Evolutionary conservation across 2,329 filamentous ascomycete species (phyloP).

Genomic region (Anthostomella pinea): DNA sequence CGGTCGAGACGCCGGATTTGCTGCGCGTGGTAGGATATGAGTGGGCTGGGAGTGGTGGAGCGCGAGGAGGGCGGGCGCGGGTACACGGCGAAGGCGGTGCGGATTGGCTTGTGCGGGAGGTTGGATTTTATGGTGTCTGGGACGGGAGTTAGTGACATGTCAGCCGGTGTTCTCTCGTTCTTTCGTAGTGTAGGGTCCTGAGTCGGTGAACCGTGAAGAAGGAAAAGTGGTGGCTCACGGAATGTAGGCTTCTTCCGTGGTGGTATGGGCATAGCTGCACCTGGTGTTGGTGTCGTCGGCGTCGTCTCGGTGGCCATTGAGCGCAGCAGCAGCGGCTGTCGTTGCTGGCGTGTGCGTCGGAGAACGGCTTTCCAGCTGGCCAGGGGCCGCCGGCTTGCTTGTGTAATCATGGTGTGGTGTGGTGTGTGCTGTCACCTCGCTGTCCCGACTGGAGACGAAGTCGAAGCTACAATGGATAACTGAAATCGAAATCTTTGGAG

Average conservation of each 20-base stretch:
- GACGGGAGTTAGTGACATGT: background rate
- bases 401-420: constrained; percentile 53
- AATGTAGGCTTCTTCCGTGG: constrained; percentile 18
- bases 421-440: constrained; percentile 3
- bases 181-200: background rate
- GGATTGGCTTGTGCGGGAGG: constrained; percentile 29
- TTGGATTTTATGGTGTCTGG: constrained; percentile 18
- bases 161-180: no score
- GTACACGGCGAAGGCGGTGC: constrained; percentile 51
- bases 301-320: constrained; percentile 45
- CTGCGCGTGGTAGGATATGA: constrained; percentile 62
- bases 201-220: no score
- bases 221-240: no score
- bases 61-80: constrained; percentile 55
- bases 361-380: constrained; percentile 67
- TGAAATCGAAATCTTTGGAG: constrained; percentile 11
- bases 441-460: no score
- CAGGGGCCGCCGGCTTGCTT: constrained; percentile 62
- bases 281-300: constrained; percentile 12
- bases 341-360: constrained; percentile 54
- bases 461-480: no score
- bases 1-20: constrained; percentile 80
- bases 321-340: constrained; percentile 36
- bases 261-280: constrained; percentile 15
- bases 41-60: constrained; percentile 60